A percentile compares a stretch with the other conserved stretches of the same genome.
Conservation (phyloP, 202 grass and related monocot species). For the Alloteropsis angusta region DNA sequence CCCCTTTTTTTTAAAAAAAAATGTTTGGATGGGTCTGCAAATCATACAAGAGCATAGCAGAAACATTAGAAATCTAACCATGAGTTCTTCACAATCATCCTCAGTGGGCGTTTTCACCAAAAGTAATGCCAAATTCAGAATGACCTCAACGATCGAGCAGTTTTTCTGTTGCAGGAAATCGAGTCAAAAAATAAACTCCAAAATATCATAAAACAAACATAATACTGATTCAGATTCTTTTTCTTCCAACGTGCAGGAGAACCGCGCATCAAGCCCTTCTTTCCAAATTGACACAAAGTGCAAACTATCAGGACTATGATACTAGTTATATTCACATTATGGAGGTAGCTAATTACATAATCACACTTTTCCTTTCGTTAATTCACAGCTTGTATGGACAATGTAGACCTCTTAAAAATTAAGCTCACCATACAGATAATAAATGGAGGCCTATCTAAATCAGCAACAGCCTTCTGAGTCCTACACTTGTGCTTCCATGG, state of each 20-base stretch:
- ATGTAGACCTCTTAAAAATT: background rate
- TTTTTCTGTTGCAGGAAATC: slow-evolving; percentile 48
- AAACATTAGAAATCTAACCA: slow-evolving; percentile 44
- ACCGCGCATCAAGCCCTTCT: background rate
- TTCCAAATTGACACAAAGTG: background rate
- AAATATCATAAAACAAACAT: background rate
- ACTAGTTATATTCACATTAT: background rate
- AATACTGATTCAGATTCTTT: background rate
- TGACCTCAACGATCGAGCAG: slow-evolving; percentile 42
- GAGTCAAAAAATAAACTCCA: slow-evolving; percentile 7
- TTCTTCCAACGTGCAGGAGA: background rate
- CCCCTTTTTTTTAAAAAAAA: background rate
- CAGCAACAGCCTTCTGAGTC: slow-evolving; percentile 2
- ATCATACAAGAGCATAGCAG: background rate
- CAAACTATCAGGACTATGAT: background rate
- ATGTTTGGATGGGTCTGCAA: background rate
- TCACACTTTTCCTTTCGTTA: background rate
- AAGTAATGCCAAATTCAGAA: slow-evolving; percentile 49
- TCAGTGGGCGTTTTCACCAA: slow-evolving; percentile 15
- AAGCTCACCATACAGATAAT: background rate
- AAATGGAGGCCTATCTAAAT: slow-evolving; percentile 1
- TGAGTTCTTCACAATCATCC: slow-evolving; percentile 34
- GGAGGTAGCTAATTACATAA: background rate
- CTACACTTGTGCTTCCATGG: background rate
- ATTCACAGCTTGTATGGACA: background rate